Base-by-base conservation (phyloP, 2,329 filamentous ascomycete species). In the Trichoderma atroviride region DNA sequence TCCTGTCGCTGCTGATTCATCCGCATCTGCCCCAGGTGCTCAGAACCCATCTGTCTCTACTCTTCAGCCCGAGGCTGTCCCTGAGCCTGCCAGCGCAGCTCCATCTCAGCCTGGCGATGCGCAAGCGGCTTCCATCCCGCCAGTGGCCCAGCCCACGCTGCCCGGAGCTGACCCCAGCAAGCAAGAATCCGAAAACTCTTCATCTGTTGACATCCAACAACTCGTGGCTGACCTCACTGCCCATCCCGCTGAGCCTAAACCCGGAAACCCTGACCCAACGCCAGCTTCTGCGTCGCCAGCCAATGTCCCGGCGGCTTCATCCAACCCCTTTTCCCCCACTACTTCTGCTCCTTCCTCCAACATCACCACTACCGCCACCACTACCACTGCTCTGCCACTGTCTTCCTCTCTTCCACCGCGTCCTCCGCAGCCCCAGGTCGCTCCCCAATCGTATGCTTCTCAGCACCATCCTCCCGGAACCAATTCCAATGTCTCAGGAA, bases 321-420 rank as follows among this genome's bases (percentile, higher is more conserved):
- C 76, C 74, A 70, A 78, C 76, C 69, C 78, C 74, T 71, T 76
- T 70, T 71, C 75, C 52, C 35, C 61, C 22, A 22, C 50, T 27
- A n/a, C 31, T 52, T 29, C 61, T 35, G n/a, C 61, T 7, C 33
- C n/a, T 43, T 50, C 47, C 29, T 31, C 61, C 14, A 37, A 35
- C 27, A 56, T 27, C 52, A 40, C 60, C 16, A 35, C n/a, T 29
- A 19, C 60, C 24, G 53, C 60, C 68, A 71, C 77, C 65, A 74
- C 78, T 72, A 76, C 78, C 33, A 75, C 79, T 73, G 77, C 77
- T 47, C 72, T 81, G 73, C 78, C 78, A 72, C 75, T 77, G 37
- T 75, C 81, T 50, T 76, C 83, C 71, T 80, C 84, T 75, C 78
- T 87, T 70, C 85, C 84, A 74, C 78, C 83, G 68, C 81, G 82